phyloP scores from a whole-genome alignment of 1,139 yeast genomes.

The Suhomyces yuchorum region DNA sequence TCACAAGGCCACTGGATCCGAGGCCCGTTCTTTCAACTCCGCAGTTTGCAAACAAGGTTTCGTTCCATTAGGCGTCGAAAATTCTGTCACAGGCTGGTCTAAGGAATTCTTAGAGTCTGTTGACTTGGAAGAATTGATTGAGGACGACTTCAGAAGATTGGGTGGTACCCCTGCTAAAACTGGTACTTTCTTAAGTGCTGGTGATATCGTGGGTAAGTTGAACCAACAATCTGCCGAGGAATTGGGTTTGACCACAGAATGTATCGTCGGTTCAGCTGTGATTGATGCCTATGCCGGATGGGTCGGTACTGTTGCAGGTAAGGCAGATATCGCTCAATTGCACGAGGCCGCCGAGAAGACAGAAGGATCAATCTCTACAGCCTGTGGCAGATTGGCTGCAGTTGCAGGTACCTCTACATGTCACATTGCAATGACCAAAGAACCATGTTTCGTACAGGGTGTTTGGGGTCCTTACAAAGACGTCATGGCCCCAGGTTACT shows the following conservation, averaged over 20 bases:
- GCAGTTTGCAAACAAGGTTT: conserved; percentile 95
- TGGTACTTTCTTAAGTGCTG: conserved; percentile 81
- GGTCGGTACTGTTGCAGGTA: conserved; percentile 97
- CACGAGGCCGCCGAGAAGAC: conserved; percentile 37
- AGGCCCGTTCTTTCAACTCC: conserved; percentile 85
- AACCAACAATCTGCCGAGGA: conserved; percentile 71
- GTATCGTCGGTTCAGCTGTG: conserved; percentile 92
- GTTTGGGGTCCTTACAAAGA: conserved; percentile 99
- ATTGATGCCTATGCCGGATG: conserved; percentile 99
- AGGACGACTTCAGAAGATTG: conserved; percentile 71
- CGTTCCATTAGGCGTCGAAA: conserved; percentile 88
- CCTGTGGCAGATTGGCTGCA: conserved; percentile 89
- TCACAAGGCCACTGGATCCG: conserved; percentile 84
- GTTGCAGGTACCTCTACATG: conserved; percentile 99
- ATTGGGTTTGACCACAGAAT: conserved; percentile 75
- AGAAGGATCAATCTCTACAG: conserved; percentile 49
- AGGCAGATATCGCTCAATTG: conserved; percentile 54
- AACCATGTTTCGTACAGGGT: conserved; percentile 89
- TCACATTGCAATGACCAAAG: conserved; percentile 84
- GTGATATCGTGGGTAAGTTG: conserved; percentile 80
- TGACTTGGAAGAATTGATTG: conserved; percentile 75
- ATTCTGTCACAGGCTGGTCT: conserved; percentile 87
- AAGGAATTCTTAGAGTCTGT: conserved; percentile 66
- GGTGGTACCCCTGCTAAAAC: conserved; percentile 81
- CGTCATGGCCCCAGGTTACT: conserved; percentile 81